phyloP scores from a whole-genome alignment of 768 basidiomycete species.

The Amyloporia xantha region DNA sequence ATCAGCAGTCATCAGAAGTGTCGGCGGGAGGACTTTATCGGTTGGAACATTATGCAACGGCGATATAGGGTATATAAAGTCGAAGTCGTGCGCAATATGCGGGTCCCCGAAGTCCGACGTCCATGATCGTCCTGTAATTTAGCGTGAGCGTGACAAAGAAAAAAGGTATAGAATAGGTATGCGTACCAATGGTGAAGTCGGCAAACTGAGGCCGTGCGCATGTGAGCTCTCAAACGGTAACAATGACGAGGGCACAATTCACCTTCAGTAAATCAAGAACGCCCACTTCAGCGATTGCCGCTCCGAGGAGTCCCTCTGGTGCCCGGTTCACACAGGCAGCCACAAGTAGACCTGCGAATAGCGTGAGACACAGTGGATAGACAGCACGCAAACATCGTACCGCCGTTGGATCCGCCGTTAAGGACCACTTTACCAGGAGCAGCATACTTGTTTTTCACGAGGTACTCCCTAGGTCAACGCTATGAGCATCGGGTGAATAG shows the following conservation, averaged over 20 bases:
- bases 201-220: constrained; percentile 52
- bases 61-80: constrained; percentile 76
- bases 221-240: no score
- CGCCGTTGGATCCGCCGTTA: constrained; percentile 79
- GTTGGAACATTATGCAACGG: constrained; percentile 74
- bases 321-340: constrained; percentile 82
- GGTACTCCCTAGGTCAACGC: constrained; percentile 43
- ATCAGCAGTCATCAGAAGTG: constrained; percentile 76
- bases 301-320: constrained; percentile 70
- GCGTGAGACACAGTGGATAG: background rate
- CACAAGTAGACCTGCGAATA: constrained; percentile 56
- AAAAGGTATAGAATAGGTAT: background rate
- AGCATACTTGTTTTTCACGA: constrained; percentile 67
- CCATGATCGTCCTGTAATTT: constrained; percentile 59
- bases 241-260: constrained; percentile 6
- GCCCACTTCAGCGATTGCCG: constrained; percentile 75
- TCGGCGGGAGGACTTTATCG: constrained; percentile 55
- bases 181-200: constrained; percentile 64
- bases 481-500: no score
- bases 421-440: constrained; percentile 67
- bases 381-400: constrained; percentile 28
- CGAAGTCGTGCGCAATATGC: constrained; percentile 69
- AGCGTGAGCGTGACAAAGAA: background rate
- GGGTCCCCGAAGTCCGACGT: constrained; percentile 75
- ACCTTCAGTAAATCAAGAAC: constrained; percentile 78